A percentile compares a stretch with the other conserved stretches of the same genome.
Conservation (phyloP, 495 filamentous ascomycete genomes). For the Astrothelium macrocarpum region DNA sequence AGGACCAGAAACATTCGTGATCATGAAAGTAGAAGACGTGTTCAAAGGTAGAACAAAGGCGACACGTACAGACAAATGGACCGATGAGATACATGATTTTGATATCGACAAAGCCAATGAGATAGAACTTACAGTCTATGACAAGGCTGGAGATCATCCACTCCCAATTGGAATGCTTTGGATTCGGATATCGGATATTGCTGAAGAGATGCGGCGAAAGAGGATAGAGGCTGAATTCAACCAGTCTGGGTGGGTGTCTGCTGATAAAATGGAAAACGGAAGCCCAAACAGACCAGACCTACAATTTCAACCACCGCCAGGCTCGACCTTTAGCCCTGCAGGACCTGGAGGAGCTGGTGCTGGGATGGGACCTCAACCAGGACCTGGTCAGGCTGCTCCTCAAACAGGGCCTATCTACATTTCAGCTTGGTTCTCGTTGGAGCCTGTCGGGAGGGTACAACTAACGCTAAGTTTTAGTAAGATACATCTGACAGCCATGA, state of each 20-base stretch:
- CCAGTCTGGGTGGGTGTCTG: constrained; percentile 88
- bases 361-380: constrained; percentile 32
- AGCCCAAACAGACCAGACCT: constrained; percentile 29
- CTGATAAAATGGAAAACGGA: constrained; percentile 74
- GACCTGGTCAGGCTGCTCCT: constrained; percentile 20
- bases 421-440: constrained; percentile 93
- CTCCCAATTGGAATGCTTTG: constrained; percentile 92
- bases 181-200: constrained; percentile 94
- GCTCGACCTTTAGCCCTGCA: constrained; percentile 23
- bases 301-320: constrained; percentile 37
- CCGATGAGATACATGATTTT: constrained; percentile 79
- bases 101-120: constrained; percentile 98
- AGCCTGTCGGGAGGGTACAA: constrained; percentile 83
- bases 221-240: constrained; percentile 93
- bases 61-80: constrained; percentile 80
- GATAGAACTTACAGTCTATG: constrained; percentile 94
- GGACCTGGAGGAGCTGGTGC: constrained; percentile 20
- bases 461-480: constrained; percentile 82
- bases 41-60: constrained; percentile 81
- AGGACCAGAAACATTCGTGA: constrained; percentile 87
- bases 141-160: constrained; percentile 81
- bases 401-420: constrained; percentile 56
- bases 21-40: constrained; percentile 91
- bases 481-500: constrained; percentile 11
- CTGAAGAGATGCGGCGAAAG: constrained; percentile 93